Evolutionary conservation across 2,329 filamentous ascomycete genomes (phyloP), one percentile per base, ranked within the genome.

Genomic region (Elsinoe ampelina): DNA sequence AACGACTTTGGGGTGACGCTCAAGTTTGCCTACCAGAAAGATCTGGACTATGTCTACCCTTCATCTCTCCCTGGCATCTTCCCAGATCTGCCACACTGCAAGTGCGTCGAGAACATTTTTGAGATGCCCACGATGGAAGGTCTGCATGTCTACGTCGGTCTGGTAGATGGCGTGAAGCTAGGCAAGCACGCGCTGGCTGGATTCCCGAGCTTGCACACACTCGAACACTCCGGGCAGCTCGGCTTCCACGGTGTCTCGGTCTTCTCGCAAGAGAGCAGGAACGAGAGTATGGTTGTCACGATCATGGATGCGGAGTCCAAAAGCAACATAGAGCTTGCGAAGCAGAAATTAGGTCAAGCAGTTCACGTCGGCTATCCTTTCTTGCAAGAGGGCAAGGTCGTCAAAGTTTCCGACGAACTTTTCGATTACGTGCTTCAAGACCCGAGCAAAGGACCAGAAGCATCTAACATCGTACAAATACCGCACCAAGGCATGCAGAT

Each of bases 311-410:
- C 87, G 0, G 89, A 91, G 61, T 73, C 75, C 58, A 83, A 86
- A 35, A 84, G 86, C 48, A 87, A 81, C 61, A 77, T 84, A 19
- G 83, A 87, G 62, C 74, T 81, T 56, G 91, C 91, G 57, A 89
- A 89, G 68, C 73, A 76, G 51, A 92, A 89, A 67, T 79, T 98
- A 43, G 92, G 91, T 43, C 81, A 92, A 70, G 84, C 85, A 59
- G 91, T 95, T 59, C 89, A 89, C 68, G 87, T 97, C 59, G 91
- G 92, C 36, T 98, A 95, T 66, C 93, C 93, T 1, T 98, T 96
- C 74, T 74, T 98, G 61, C 88, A 95, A 64, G 95, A 98, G 73
- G 93, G 89, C 55, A 92, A 92, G 73, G 84, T 98, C 30, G 79
- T 89, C 54, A 85, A 84, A 57, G 88, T 97, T 1, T 92, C 90